phyloP scores from a whole-genome alignment of 176 grass and related monocot genomes.

The Ensete glaucum region DNA sequence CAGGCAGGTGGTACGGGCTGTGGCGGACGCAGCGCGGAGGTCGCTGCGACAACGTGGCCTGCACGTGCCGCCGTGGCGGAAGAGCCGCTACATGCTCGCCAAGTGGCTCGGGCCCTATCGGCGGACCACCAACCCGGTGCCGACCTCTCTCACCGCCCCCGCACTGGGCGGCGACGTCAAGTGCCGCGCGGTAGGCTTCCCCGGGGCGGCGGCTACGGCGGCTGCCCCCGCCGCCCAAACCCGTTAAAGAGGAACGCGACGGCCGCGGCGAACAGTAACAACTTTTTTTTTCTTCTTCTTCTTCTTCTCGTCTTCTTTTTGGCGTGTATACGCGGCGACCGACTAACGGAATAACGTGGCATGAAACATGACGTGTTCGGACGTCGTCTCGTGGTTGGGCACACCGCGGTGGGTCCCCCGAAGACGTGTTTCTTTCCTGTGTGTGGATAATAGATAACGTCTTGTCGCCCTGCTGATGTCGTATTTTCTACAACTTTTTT shows the following conservation, averaged over 20 bases:
- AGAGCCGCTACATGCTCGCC: constrained; percentile 77
- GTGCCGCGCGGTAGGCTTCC: constrained; percentile 24
- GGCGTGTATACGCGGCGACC: too few relatives aligned
- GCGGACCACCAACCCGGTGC: constrained; percentile 32
- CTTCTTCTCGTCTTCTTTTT: not conserved
- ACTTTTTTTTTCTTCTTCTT: not conserved
- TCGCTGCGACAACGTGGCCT: constrained; percentile 51
- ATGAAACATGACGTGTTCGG: too few relatives aligned
- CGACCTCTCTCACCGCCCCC: not conserved
- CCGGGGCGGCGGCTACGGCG: not conserved
- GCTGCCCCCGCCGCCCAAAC: not conserved
- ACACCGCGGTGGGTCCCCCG: too few relatives aligned
- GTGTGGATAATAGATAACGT: too few relatives aligned
- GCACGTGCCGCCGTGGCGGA: constrained; percentile 86
- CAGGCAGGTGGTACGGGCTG: constrained; percentile 44
- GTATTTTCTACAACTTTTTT: too few relatives aligned
- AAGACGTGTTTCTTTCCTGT: too few relatives aligned
- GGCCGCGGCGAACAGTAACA: not conserved
- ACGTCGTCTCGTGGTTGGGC: too few relatives aligned
- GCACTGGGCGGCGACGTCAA: constrained; percentile 9
- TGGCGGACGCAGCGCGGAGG: constrained; percentile 41
- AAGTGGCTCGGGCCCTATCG: constrained; percentile 92
- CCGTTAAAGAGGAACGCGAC: not conserved
- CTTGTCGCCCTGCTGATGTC: too few relatives aligned
- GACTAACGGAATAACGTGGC: too few relatives aligned